Evolutionary conservation across 2,329 filamentous ascomycete species (phyloP), one percentile per base, ranked within the genome.

Genomic region (Neurospora crassa): DNA sequence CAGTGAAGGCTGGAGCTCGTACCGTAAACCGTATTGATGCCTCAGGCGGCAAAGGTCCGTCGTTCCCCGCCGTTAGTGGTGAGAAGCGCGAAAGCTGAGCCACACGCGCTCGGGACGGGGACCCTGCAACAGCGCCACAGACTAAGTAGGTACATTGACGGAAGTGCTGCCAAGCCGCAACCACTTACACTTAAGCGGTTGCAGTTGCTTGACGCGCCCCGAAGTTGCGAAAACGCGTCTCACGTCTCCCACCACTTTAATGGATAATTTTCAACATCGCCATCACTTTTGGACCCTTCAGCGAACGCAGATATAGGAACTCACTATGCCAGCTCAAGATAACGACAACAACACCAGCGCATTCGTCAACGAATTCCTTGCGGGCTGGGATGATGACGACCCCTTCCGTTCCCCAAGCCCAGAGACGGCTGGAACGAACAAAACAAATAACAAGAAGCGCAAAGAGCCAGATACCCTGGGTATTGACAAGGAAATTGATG

Each of bases 401-500:
- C 84, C 84, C 1, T 86, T 88, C 72, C 80, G 82, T 34, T 83
- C 85, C n/a, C 83, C 82, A 24, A 83, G 79, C 70, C 79, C 82
- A 29, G 81, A 81, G 14, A 75, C 79, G 40, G 77, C 78, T 78
- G 78, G 80, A 12, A 70, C 70, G 53, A 71, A 70, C 24, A 71
- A 73, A 42, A 70, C 72, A 63, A 69, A 70, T 16, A 63, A 45
- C 72, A 85, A 84, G 73, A 86, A 87, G 75, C 84, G 83, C 63
- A 85, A 85, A 71, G 83, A 82, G 34, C 79, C 81, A 1, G 82
- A 85, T 40, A 85, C 85, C 0, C 82, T 97, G 2, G 94, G 94
- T 67, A 89, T 97, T 71, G 94, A 98, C 74, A 89, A 96, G 78
- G 93, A 97, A 77, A 88, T 99, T 70, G 90, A 92, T 70, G 86